A percentile compares a stretch with the other conserved stretches of the same genome.
These are phyloP conservation scores for Flaveria linearis DNA, from an alignment of 129 eudicot species.

Conservation along the genomic window DNA sequence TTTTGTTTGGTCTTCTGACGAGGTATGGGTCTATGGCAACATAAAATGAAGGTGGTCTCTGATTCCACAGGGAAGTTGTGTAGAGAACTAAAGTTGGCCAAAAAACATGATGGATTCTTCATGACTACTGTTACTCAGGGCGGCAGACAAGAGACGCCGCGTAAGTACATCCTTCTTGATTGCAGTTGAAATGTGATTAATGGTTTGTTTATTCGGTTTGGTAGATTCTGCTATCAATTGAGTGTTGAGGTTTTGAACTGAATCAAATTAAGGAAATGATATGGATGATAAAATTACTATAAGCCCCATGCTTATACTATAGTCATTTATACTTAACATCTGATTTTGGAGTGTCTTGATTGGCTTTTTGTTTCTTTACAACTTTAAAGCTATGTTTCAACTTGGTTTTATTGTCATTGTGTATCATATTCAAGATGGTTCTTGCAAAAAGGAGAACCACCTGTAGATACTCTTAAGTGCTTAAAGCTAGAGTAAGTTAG, in stretches of 20 bases:
- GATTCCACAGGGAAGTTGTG: slow-evolving; percentile 29
- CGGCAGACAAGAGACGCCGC: slow-evolving; percentile 96
- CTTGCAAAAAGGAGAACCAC: background rate
- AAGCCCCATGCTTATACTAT: too few species aligned
- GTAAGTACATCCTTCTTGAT: slow-evolving; percentile 41
- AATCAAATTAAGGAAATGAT: background rate
- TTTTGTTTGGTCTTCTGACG: too few species aligned
- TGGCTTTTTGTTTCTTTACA: background rate
- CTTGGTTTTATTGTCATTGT: background rate
- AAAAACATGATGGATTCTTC: slow-evolving; percentile 89
- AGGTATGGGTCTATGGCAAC: too few species aligned
- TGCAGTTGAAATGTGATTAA: slow-evolving; percentile 16
- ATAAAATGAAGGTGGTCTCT: too few species aligned
- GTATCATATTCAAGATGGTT: background rate
- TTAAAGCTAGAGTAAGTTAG: background rate
- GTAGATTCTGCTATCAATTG: background rate
- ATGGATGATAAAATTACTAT: too few species aligned
- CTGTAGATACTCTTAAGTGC: background rate
- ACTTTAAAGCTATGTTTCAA: background rate
- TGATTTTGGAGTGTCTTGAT: background rate
- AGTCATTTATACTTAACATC: too few species aligned
- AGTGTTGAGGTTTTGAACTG: slow-evolving; percentile 19
- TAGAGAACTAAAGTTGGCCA: slow-evolving; percentile 81
- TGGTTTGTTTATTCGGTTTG: background rate
- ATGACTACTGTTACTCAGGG: slow-evolving; percentile 91